Evolutionary conservation across 805 yeast species (phyloP), one percentile per base, ranked within the genome.

Genomic region (Kluyveromyces lactis): DNA sequence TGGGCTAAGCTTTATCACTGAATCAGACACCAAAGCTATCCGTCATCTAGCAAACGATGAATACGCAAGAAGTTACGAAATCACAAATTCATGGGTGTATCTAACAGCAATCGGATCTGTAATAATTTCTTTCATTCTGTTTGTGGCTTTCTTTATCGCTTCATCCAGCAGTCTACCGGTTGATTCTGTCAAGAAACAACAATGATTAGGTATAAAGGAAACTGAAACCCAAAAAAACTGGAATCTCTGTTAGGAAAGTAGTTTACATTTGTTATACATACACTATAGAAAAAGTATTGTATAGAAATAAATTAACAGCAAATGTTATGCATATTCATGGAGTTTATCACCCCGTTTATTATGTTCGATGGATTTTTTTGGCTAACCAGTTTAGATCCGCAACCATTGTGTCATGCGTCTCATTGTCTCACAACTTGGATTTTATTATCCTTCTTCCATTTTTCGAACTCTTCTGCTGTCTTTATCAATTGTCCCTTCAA

Each of bases 41-140:
- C 79, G 97, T 61, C 97, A 92, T 62, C 72, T 85, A 53, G 97
- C 97, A 43, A 90, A 89, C 60, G 95, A 92, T 58, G 98, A 94
- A 67, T 92, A 79, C 68, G 79, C 81, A 45, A 77, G 97, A 63
- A 81, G 94, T 32, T 92, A 92, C 90, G 85, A 83, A 44, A 90
- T 92, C 53, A 71, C 95, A 21, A 89, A 89, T 62, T 75, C 97
- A 1, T 86, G 96, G 95, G 86, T 89, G 38, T 92, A 92, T 59
- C 63, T 90, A 45, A 70, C 83, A 17, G 72, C 87, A 36, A 79
- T 89, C 12, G 63, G 62, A 3, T 64, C 79, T 26, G 95, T 94
- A 17, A 76, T 81, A 23, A 52, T 64, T 18, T 83, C 81, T 1
- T 92, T 96, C 94, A 56, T 86, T 33, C 48, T 77, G 19, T 90